Conservation (phyloP, 768 basidiomycete genomes). For the Sistotremastrum niveocremeum region DNA sequence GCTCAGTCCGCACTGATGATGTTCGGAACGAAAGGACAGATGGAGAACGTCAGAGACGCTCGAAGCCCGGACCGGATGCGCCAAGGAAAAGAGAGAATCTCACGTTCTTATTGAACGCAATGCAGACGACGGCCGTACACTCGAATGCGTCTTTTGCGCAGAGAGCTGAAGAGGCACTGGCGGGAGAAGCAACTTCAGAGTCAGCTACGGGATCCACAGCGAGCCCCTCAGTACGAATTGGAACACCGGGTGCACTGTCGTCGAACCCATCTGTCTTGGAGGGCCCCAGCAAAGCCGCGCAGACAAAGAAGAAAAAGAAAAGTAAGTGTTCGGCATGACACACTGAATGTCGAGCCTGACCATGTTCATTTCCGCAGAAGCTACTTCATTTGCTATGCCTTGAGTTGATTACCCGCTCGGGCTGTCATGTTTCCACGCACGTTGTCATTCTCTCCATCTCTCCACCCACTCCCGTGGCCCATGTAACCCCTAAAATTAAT, state of each 20-base stretch:
- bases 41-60: conserved; percentile 9
- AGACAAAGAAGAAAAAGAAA: too few species aligned
- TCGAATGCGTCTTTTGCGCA: conserved; percentile 40
- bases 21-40: conserved; percentile 19
- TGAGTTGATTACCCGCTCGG: too few species aligned
- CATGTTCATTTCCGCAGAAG: too few species aligned
- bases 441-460: too few species aligned
- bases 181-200: not conserved
- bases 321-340: too few species aligned
- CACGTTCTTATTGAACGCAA: conserved; percentile 57
- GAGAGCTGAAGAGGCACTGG: conserved; percentile 14
- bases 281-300: too few species aligned
- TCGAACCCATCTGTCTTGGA: not conserved
- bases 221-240: not conserved
- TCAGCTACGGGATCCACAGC: conserved; percentile 1
- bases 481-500: too few species aligned
- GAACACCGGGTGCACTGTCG: not conserved
- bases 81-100: conserved; percentile 54
- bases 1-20: conserved; percentile 32
- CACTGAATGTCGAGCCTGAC: too few species aligned
- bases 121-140: conserved; percentile 67
- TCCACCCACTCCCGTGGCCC: too few species aligned
- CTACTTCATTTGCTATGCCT: too few species aligned
- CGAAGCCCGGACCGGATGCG: conserved; percentile 9
- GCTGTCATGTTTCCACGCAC: too few species aligned